These are phyloP conservation scores for Mortierella hygrophila DNA, from an alignment of 192 early-diverging fungal genomes.

Conservation along the genomic window DNA sequence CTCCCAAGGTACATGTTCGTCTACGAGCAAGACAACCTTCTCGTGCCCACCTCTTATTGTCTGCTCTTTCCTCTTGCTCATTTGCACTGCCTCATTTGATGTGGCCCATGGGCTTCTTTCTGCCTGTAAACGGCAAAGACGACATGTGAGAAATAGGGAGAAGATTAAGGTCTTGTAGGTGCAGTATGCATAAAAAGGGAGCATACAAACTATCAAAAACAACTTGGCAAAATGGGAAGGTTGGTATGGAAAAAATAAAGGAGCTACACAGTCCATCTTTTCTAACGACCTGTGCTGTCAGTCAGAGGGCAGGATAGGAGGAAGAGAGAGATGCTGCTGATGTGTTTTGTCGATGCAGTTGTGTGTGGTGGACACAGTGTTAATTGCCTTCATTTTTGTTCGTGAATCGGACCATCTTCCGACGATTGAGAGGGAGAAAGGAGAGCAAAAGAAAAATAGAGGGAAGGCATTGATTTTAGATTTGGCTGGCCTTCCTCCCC, in stretches of 20 bases:
- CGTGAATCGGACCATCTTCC: slow-evolving; percentile 3
- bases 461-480: background rate
- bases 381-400: background rate
- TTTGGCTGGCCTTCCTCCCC: background rate
- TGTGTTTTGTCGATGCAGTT: background rate
- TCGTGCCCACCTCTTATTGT: background rate
- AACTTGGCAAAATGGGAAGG: background rate
- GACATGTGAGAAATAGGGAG: background rate
- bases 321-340: background rate
- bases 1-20: background rate
- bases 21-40: background rate
- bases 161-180: background rate
- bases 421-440: background rate
- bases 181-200: background rate
- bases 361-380: background rate
- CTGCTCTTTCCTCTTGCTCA: background rate
- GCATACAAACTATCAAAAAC: background rate
- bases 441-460: background rate
- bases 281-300: background rate
- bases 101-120: background rate
- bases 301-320: background rate
- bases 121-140: background rate
- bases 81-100: background rate
- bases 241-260: background rate
- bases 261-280: background rate